Evolutionary conservation across 2,329 filamentous ascomycete species (phyloP).

Genomic region (Xylariaceae sp.): DNA sequence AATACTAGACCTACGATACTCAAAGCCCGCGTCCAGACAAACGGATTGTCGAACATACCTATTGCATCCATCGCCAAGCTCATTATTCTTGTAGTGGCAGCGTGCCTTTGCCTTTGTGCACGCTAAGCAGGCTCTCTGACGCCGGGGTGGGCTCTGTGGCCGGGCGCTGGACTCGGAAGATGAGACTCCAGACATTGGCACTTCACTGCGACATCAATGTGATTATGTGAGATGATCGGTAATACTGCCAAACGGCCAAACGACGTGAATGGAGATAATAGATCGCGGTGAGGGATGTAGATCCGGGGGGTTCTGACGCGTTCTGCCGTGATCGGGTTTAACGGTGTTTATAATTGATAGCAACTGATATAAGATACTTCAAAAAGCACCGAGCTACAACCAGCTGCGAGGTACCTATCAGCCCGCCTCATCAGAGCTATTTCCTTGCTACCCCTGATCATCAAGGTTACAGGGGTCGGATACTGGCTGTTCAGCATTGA

Average conservation of each 20-base stretch:
- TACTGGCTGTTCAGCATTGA: not conserved
- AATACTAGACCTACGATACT: not conserved
- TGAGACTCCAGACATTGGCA: not conserved
- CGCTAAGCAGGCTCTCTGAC: constrained; percentile 28
- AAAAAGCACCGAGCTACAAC: not conserved
- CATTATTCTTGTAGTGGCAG: constrained; percentile 27
- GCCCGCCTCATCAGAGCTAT: not conserved
- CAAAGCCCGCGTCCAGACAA: not conserved
- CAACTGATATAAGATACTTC: not conserved
- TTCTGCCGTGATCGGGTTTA: not conserved
- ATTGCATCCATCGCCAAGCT: constrained; percentile 23
- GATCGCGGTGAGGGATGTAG: too few species aligned
- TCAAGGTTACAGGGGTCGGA: too few species aligned
- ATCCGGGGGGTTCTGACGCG: not conserved
- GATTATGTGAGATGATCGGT: too few species aligned
- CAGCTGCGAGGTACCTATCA: not conserved
- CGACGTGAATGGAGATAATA: too few species aligned
- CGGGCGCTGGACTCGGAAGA: constrained; percentile 1
- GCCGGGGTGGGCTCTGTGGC: constrained; percentile 25
- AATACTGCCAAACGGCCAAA: too few species aligned
- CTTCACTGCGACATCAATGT: too few species aligned
- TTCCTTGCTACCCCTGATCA: not conserved
- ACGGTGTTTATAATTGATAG: not conserved
- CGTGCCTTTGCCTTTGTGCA: constrained; percentile 31
- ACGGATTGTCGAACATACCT: constrained; percentile 15